Evolutionary conservation across 2,329 filamentous ascomycete genomes (phyloP).

Genomic region (Chaetomium strumarium): DNA sequence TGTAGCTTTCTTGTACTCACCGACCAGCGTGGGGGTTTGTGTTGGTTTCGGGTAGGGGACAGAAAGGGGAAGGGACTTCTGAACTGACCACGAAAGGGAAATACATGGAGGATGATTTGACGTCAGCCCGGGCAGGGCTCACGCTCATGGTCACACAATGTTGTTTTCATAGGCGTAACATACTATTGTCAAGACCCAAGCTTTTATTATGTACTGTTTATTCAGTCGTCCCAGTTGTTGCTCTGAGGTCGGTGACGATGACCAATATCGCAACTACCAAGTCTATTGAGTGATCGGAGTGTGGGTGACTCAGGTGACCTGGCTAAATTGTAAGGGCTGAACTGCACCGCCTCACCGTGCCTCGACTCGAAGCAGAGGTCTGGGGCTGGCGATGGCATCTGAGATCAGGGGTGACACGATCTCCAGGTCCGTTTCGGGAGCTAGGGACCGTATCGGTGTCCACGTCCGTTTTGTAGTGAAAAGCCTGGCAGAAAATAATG

Average conservation of each 20-base stretch:
- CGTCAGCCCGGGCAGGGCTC: too few relatives aligned
- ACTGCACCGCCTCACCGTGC: conserved; percentile 1
- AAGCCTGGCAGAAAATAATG: not conserved
- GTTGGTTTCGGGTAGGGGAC: not conserved
- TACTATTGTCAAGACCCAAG: too few relatives aligned
- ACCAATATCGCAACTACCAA: not conserved
- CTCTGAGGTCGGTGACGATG: not conserved
- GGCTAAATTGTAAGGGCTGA: conserved; percentile 2
- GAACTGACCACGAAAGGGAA: too few relatives aligned
- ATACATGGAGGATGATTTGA: too few relatives aligned
- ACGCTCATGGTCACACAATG: too few relatives aligned
- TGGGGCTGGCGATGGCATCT: not conserved
- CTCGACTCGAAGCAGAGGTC: not conserved
- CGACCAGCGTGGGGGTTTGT: not conserved
- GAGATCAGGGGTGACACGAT: conserved; percentile 3
- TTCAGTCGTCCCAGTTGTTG: not conserved
- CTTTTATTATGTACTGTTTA: too few relatives aligned
- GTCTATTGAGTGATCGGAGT: not conserved
- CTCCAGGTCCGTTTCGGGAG: conserved; percentile 4
- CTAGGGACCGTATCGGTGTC: not conserved
- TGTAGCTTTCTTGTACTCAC: not conserved
- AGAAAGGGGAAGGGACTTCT: not conserved
- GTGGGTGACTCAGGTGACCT: not conserved
- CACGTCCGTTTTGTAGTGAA: conserved; percentile 1
- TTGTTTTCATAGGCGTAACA: too few relatives aligned